Conservation (phyloP, 306 rosid species). For the Castanea sativa region DNA sequence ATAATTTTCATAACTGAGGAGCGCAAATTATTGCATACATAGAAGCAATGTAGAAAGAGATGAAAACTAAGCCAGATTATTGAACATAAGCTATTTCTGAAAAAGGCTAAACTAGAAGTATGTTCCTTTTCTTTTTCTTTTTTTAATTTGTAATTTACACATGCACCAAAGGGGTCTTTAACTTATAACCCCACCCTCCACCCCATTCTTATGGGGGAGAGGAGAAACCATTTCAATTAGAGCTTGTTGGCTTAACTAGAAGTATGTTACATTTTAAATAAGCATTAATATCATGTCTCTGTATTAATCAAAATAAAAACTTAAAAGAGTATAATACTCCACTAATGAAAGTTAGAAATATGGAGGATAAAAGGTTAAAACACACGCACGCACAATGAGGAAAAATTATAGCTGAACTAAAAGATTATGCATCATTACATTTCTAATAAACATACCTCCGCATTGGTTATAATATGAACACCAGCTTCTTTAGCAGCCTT, state of each 20-base stretch:
- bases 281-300: not conserved
- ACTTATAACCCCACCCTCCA: not conserved
- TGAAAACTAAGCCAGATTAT: not conserved
- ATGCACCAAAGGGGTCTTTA: not conserved
- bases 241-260: not conserved
- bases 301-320: not conserved
- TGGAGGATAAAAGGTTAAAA: not conserved
- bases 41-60: not conserved
- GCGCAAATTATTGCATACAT: not conserved
- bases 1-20: not conserved
- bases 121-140: not conserved
- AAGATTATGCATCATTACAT: not conserved
- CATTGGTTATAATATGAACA: constrained; percentile 60
- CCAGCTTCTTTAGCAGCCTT: constrained; percentile 82
- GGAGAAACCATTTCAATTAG: not conserved
- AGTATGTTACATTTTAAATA: not conserved
- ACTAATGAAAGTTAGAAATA: not conserved
- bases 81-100: not conserved
- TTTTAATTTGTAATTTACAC: not conserved
- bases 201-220: not conserved
- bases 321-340: not conserved
- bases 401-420: not conserved
- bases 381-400: not conserved
- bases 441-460: constrained; percentile 51
- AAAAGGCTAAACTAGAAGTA: too few species aligned